Percentiles rank a stretch among this genome's conserved stretches.
Conservation (phyloP, 306 rosid genomes). For the Citrullus mucosospermus region DNA sequence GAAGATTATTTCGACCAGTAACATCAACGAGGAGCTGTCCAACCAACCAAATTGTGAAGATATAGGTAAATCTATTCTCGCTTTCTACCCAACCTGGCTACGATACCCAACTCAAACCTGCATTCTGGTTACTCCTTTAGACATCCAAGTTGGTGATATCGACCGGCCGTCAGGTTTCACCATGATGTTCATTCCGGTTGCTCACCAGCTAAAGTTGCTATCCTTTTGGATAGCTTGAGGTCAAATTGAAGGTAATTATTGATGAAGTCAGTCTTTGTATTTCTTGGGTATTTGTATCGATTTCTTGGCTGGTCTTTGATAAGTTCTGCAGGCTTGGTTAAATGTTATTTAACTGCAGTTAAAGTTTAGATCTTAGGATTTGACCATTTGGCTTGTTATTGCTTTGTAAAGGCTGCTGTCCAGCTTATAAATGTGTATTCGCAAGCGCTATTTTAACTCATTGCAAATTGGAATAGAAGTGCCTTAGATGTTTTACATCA, state of each 20-base stretch:
- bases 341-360: neutral
- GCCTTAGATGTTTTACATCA: neutral
- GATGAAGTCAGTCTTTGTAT: neutral
- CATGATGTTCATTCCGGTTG: neutral
- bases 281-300: neutral
- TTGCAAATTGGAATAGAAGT: neutral
- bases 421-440: neutral
- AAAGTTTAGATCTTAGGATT: too few species aligned
- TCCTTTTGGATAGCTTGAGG: neutral
- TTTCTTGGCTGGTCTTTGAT: neutral
- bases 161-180: neutral
- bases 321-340: neutral
- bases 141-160: neutral
- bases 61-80: neutral
- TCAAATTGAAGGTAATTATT: slow-evolving; percentile 1
- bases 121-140: neutral
- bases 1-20: neutral
- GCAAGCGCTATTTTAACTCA: neutral
- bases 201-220: slow-evolving; percentile 2
- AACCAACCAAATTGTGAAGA: neutral
- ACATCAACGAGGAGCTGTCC: neutral
- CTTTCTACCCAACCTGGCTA: neutral
- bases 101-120: neutral
- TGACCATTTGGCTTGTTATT: too few species aligned
- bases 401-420: neutral